These are phyloP conservation scores for Carex littledalei DNA, from an alignment of 176 grass and related monocot species.

Conservation along the genomic window DNA sequence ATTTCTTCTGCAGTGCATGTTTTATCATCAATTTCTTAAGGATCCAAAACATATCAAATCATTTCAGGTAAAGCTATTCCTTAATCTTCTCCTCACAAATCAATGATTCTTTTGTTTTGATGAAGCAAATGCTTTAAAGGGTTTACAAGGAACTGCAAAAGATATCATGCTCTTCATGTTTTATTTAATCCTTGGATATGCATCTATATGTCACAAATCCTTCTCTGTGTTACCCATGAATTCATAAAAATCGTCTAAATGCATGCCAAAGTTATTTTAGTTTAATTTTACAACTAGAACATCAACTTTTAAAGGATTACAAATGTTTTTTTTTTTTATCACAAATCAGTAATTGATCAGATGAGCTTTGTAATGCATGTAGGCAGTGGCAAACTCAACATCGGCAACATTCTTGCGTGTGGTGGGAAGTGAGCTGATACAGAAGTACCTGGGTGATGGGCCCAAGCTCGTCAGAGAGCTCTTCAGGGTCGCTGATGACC, in stretches of 20 bases:
- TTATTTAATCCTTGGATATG: neutral
- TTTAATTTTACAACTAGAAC: neutral
- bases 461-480: conserved; percentile 85
- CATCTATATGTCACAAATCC: neutral
- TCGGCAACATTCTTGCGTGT: conserved; percentile 88
- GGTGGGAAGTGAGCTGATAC: conserved; percentile 84
- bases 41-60: neutral
- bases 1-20: neutral
- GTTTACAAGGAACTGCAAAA: neutral
- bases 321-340: neutral
- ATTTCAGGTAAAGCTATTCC: neutral
- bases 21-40: neutral
- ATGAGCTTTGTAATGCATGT: conserved; percentile 14
- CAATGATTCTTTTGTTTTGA: neutral
- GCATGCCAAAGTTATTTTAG: neutral
- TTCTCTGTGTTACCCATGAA: neutral
- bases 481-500: conserved; percentile 78
- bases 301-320: neutral
- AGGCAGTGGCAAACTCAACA: conserved; percentile 89
- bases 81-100: neutral
- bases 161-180: neutral
- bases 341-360: neutral
- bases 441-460: conserved; percentile 86
- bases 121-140: neutral
- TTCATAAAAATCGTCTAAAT: neutral